These are phyloP conservation scores for Ustilago bromivora DNA, from an alignment of 1,284 basidiomycete genomes.

Conservation along the genomic window DNA sequence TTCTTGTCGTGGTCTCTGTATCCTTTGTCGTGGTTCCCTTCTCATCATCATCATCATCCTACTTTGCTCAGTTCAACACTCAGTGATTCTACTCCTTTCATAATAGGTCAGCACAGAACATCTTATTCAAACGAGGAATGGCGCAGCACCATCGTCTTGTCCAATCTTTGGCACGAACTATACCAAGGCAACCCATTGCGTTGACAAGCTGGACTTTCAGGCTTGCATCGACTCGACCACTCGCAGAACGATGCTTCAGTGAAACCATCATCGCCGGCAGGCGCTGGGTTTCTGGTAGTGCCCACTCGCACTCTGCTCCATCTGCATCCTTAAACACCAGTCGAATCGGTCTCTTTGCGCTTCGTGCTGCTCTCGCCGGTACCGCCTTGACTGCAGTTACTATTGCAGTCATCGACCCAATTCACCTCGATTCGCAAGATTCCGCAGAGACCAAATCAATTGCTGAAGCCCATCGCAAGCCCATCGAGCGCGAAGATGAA, in stretches of 20 bases:
- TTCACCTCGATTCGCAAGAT: slow-evolving; percentile 35
- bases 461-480: slow-evolving; percentile 33
- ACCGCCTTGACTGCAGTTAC: slow-evolving; percentile 29
- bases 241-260: not conserved
- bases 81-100: not conserved
- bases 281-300: slow-evolving; percentile 17
- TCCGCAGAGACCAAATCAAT: slow-evolving; percentile 19
- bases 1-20: slow-evolving; percentile 9
- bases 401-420: slow-evolving; percentile 23
- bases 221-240: slow-evolving; percentile 19
- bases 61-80: not conserved
- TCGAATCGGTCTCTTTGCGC: slow-evolving; percentile 12
- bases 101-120: not conserved
- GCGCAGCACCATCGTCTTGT: slow-evolving; percentile 21
- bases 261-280: not conserved
- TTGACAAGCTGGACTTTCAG: slow-evolving; percentile 10
- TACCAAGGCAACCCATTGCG: slow-evolving; percentile 12
- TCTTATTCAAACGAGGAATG: slow-evolving; percentile 17
- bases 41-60: not conserved
- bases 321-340: not conserved
- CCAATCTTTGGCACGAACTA: slow-evolving; percentile 26
- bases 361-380: slow-evolving; percentile 30
- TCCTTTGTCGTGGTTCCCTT: slow-evolving; percentile 9
- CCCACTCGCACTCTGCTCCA: not conserved
- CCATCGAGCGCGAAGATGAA: slow-evolving; percentile 42